phyloP scores from a whole-genome alignment of 768 basidiomycete genomes.

The Tylopilus felleus region DNA sequence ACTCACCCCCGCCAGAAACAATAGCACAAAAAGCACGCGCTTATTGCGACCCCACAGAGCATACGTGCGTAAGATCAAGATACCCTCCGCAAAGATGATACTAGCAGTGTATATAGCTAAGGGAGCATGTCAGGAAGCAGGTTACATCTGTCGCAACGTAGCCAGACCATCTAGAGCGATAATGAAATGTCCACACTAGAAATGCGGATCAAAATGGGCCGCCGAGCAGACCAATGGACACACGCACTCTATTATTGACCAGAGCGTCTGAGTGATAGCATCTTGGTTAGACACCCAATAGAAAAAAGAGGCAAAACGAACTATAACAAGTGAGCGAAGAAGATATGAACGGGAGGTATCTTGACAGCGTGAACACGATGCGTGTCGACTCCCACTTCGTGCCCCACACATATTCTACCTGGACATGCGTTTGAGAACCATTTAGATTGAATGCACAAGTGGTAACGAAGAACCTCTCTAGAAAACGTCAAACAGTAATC shows the following conservation, averaged over 20 bases:
- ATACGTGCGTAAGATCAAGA: constrained; percentile 28
- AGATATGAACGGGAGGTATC: constrained; percentile 26
- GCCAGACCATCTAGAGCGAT: constrained; percentile 18
- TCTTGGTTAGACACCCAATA: background rate
- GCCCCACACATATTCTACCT: constrained; percentile 26
- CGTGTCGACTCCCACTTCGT: constrained; percentile 23
- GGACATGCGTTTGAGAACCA: background rate
- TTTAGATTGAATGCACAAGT: background rate
- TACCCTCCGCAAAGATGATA: constrained; percentile 14
- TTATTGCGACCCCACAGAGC: constrained; percentile 23
- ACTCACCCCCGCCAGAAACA: constrained; percentile 19
- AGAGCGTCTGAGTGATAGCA: constrained; percentile 6
- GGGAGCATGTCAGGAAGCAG: background rate
- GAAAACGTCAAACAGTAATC: constrained; percentile 26
- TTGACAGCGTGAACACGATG: constrained; percentile 24
- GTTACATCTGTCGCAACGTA: background rate
- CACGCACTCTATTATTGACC: constrained; percentile 1
- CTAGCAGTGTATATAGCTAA: constrained; percentile 15
- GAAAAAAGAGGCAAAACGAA: background rate
- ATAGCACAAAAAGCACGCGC: constrained; percentile 14
- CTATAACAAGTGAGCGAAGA: constrained; percentile 18
- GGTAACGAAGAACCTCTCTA: constrained; percentile 14
- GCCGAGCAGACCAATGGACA: background rate
- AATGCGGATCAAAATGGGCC: background rate
- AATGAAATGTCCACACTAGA: constrained; percentile 20